phyloP scores from a whole-genome alignment of 805 yeast genomes.

The Jamesozyma gamospora region DNA sequence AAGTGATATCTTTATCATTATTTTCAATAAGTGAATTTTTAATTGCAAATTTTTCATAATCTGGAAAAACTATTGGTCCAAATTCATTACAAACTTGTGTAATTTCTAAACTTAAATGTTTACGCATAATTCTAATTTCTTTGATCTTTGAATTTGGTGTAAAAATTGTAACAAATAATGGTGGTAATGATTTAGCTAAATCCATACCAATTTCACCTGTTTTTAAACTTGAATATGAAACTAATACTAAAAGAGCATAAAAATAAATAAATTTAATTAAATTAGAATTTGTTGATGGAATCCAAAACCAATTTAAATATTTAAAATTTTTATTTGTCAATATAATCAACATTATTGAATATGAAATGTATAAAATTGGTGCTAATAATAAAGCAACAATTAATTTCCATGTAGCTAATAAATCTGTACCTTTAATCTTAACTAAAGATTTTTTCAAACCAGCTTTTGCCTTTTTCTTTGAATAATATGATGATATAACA shows the following conservation, averaged over 20 bases:
- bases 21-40: constrained; percentile 1
- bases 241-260: constrained; percentile 51
- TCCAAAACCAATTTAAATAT: constrained; percentile 28
- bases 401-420: constrained; percentile 92
- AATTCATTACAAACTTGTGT: constrained; percentile 70
- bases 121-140: constrained; percentile 50
- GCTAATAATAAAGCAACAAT: constrained; percentile 76
- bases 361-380: constrained; percentile 71
- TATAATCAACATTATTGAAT: constrained; percentile 42
- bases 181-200: constrained; percentile 67
- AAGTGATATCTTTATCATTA: constrained; percentile 4
- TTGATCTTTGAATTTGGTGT: constrained; percentile 35
- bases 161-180: constrained; percentile 41
- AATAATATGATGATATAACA: constrained; percentile 56
- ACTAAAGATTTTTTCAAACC: constrained; percentile 90
- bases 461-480: constrained; percentile 58
- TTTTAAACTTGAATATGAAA: constrained; percentile 77
- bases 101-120: constrained; percentile 54
- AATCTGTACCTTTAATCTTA: constrained; percentile 82
- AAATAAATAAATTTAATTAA: constrained; percentile 34
- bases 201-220: constrained; percentile 91
- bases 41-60: constrained; percentile 42
- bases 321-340: constrained; percentile 24
- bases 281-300: constrained; percentile 14
- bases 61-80: constrained; percentile 85